phyloP scores from a whole-genome alignment of 83 land plant species.

The Diphasiastrum complanatum region DNA sequence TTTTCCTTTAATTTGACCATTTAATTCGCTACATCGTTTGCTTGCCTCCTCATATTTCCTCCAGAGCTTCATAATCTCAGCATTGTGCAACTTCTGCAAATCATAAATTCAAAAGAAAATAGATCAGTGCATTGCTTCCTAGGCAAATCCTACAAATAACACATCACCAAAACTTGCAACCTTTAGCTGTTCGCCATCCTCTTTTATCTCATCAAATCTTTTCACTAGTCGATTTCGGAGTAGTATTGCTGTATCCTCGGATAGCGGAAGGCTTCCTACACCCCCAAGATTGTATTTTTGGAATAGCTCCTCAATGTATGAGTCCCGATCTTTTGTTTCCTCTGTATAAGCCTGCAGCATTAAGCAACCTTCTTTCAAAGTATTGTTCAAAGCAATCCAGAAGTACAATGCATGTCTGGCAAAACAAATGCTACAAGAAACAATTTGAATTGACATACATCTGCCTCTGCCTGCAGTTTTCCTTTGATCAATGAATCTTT shows the following conservation, averaged over 20 bases:
- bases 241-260: slow-evolving; percentile 45
- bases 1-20: slow-evolving; percentile 16
- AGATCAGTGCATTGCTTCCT: too few species aligned
- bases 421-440: not conserved
- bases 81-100: slow-evolving; percentile 13
- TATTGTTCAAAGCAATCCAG: not conserved
- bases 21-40: slow-evolving; percentile 16
- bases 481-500: slow-evolving; percentile 43
- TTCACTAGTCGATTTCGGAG: slow-evolving; percentile 41
- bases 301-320: slow-evolving; percentile 46
- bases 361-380: too few species aligned
- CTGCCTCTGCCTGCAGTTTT: slow-evolving; percentile 78
- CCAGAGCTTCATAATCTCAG: slow-evolving; percentile 20
- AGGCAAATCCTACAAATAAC: too few species aligned
- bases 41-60: slow-evolving; percentile 12
- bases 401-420: not conserved
- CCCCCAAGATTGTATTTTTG: slow-evolving; percentile 62
- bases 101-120: not conserved
- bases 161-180: slow-evolving; percentile 31
- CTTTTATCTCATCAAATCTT: slow-evolving; percentile 58
- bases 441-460: slow-evolving; percentile 35
- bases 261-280: slow-evolving; percentile 44
- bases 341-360: slow-evolving; percentile 52
- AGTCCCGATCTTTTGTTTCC: slow-evolving; percentile 53
- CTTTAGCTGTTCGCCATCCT: slow-evolving; percentile 57